Percentiles rank a stretch among this genome's conserved stretches.
Conservation (phyloP, 495 filamentous ascomycete species). For the Geopyxis carbonaria region DNA sequence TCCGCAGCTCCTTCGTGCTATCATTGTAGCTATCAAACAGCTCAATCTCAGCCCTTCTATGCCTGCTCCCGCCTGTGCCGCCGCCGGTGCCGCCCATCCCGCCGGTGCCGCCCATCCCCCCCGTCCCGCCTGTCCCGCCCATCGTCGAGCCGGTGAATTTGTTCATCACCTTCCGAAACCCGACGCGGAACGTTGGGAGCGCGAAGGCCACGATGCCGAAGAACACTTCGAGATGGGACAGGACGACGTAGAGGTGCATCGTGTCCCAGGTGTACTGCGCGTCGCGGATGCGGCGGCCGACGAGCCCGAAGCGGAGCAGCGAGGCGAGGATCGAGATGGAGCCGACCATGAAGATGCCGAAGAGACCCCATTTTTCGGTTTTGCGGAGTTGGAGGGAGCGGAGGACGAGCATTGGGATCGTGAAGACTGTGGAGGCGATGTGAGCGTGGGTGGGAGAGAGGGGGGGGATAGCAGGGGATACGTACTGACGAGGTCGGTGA, state of each 20-base stretch:
- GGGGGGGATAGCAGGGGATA: not conserved
- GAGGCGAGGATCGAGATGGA: slow-evolving; percentile 3
- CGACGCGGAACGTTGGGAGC: not conserved
- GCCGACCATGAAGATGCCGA: slow-evolving; percentile 17
- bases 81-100: too few species aligned
- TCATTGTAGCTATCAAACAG: too few species aligned
- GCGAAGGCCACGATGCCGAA: slow-evolving; percentile 3
- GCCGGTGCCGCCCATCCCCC: too few species aligned
- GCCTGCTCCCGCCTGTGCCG: too few species aligned
- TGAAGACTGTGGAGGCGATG: slow-evolving; percentile 1
- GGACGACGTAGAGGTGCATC: not conserved
- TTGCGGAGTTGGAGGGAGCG: slow-evolving; percentile 1
- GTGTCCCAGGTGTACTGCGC: slow-evolving; percentile 6
- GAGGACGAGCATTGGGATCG: slow-evolving; percentile 11
- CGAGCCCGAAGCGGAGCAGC: slow-evolving; percentile 1
- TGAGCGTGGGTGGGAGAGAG: not conserved
- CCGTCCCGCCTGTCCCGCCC: too few species aligned
- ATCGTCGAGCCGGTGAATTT: too few species aligned
- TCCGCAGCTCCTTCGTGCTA: too few species aligned
- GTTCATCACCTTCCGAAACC: not conserved
- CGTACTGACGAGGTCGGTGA: slow-evolving; percentile 1
- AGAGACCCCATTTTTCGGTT: slow-evolving; percentile 2
- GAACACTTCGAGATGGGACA: slow-evolving; percentile 5
- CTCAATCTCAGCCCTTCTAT: too few species aligned
- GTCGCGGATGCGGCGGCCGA: not conserved